Evolutionary conservation across 2,329 filamentous ascomycete species (phyloP).

Genomic region (Thyridium curvatum): DNA sequence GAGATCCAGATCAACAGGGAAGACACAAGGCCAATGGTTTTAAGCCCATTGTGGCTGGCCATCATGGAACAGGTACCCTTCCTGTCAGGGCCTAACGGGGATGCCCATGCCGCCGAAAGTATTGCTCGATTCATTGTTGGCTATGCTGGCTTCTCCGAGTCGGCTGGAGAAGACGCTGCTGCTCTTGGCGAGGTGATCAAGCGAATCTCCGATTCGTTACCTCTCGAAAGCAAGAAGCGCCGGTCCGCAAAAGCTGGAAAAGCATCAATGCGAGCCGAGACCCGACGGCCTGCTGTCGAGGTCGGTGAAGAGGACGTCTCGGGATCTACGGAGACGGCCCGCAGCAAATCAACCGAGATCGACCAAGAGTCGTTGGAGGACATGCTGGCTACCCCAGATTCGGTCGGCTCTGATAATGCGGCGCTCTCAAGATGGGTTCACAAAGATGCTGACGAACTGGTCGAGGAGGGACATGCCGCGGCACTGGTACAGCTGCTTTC

Average conservation of each 20-base stretch:
- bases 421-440: slow-evolving; percentile 60
- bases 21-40: slow-evolving; percentile 20
- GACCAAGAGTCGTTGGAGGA: slow-evolving; percentile 40
- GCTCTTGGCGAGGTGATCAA: not conserved
- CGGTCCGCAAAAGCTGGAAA: not conserved
- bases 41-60: slow-evolving; percentile 62
- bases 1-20: slow-evolving; percentile 16
- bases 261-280: not conserved
- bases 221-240: not conserved
- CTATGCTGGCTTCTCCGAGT: slow-evolving; percentile 48
- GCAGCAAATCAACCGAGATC: slow-evolving; percentile 9
- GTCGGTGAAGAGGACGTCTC: not conserved
- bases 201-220: not conserved
- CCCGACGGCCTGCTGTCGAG: not conserved
- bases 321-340: slow-evolving; percentile 3
- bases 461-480: slow-evolving; percentile 69
- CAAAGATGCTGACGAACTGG: slow-evolving; percentile 70
- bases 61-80: slow-evolving; percentile 77
- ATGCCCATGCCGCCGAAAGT: slow-evolving; percentile 29
- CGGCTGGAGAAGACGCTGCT: slow-evolving; percentile 34
- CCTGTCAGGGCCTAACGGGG: slow-evolving; percentile 43
- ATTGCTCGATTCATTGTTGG: slow-evolving; percentile 53
- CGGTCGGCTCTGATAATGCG: slow-evolving; percentile 41
- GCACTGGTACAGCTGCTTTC: slow-evolving; percentile 69
- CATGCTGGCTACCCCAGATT: slow-evolving; percentile 42